phyloP scores from a whole-genome alignment of 75 land plant genomes.

The Picea sitchensis region DNA sequence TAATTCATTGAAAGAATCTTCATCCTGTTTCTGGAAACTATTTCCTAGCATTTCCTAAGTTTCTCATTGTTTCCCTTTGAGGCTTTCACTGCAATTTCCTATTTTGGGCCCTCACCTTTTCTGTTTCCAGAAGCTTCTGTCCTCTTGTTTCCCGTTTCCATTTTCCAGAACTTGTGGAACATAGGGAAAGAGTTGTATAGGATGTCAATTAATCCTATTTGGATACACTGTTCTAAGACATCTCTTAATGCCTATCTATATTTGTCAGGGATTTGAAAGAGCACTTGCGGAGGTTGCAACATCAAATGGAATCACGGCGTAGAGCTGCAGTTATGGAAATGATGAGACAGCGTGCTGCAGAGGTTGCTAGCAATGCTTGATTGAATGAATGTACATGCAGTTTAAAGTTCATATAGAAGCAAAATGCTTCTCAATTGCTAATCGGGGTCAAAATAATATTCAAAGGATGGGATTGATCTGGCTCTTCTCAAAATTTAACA shows the following conservation, averaged over 20 bases:
- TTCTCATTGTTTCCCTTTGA: too few species aligned
- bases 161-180: background rate
- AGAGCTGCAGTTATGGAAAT: constrained; percentile 94
- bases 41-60: too few species aligned
- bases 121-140: background rate
- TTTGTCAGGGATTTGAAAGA: constrained; percentile 78
- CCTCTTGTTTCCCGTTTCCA: background rate
- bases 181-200: too few species aligned
- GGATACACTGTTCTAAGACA: background rate
- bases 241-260: background rate
- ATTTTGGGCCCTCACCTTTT: too few species aligned
- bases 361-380: constrained; percentile 58
- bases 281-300: constrained; percentile 76
- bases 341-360: constrained; percentile 93
- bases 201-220: too few species aligned
- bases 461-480: background rate
- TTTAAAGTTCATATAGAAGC: background rate
- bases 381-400: background rate
- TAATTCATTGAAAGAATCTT: background rate
- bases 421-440: background rate
- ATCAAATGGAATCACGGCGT: constrained; percentile 84
- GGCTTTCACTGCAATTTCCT: too few species aligned
- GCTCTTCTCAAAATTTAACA: background rate
- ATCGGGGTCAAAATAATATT: background rate
- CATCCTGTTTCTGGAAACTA: background rate